phyloP scores from a whole-genome alignment of 495 filamentous ascomycete genomes.

The Penicillium fimorum region DNA sequence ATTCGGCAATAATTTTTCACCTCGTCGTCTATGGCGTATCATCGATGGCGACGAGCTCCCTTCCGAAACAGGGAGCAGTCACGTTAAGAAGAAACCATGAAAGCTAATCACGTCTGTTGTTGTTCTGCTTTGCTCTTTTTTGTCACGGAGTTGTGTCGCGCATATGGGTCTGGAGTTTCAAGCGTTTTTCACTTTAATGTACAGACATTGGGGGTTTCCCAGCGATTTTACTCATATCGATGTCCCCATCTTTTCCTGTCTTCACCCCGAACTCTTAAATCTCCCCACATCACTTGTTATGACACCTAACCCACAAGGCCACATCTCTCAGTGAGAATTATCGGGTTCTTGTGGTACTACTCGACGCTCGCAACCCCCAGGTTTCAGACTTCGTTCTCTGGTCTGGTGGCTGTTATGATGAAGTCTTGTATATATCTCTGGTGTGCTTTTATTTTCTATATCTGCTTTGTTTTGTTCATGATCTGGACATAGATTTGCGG shows the following conservation, averaged over 20 bases:
- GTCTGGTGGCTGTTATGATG: background rate
- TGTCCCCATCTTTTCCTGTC: background rate
- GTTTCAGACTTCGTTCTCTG: background rate
- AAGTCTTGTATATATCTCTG: constrained; percentile 21
- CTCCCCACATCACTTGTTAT: background rate
- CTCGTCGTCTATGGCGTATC: constrained; percentile 46
- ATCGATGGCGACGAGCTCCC: constrained; percentile 44
- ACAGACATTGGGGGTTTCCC: constrained; percentile 4
- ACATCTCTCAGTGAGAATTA: background rate
- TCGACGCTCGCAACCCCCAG: constrained; percentile 7
- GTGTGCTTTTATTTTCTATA: constrained; percentile 1
- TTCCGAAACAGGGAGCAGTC: constrained; percentile 34
- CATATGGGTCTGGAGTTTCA: constrained; percentile 32
- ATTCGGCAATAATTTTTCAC: constrained; percentile 45
- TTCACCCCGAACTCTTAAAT: background rate
- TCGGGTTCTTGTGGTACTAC: background rate
- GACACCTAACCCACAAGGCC: background rate
- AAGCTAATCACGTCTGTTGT: constrained; percentile 16
- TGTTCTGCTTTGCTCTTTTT: constrained; percentile 13
- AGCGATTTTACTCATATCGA: background rate
- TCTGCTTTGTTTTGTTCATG: constrained; percentile 3
- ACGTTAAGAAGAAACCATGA: constrained; percentile 54
- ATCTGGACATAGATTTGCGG: constrained; percentile 19
- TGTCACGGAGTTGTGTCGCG: constrained; percentile 17
- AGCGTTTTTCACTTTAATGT: constrained; percentile 22